phyloP scores from a whole-genome alignment of 2,329 filamentous ascomycete species.

The Zasmidium citrigriseum region DNA sequence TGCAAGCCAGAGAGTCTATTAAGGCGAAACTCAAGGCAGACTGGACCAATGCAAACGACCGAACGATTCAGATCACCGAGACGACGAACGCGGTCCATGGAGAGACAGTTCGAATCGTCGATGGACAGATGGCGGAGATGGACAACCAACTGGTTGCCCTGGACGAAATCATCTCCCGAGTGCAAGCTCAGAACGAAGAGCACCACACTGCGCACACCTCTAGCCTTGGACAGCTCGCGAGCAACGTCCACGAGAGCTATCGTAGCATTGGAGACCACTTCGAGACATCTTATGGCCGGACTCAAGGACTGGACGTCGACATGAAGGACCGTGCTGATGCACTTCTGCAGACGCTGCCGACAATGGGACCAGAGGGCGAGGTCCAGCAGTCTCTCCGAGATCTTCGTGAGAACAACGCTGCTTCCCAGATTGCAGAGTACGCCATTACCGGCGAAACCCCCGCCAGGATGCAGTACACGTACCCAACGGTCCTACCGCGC shows the following conservation, averaged over 20 bases:
- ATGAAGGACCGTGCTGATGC: conserved; percentile 62
- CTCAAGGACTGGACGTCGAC: conserved; percentile 68
- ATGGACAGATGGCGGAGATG: conserved; percentile 84
- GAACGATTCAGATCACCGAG: conserved; percentile 79
- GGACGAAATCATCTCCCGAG: conserved; percentile 84
- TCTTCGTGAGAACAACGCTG: conserved; percentile 69
- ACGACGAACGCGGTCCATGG: conserved; percentile 86
- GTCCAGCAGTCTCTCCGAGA: conserved; percentile 70
- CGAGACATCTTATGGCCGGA: conserved; percentile 65
- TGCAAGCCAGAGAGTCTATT: conserved; percentile 72
- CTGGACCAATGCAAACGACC: conserved; percentile 76
- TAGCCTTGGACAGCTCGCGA: conserved; percentile 67
- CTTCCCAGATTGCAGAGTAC: conserved; percentile 73
- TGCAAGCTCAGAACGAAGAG: conserved; percentile 74
- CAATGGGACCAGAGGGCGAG: conserved; percentile 55
- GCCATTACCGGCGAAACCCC: conserved; percentile 83
- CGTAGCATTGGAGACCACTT: conserved; percentile 70
- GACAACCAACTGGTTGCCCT: conserved; percentile 85
- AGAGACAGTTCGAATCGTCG: conserved; percentile 85
- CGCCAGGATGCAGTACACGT: conserved; percentile 77
- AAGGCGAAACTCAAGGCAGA: conserved; percentile 84
- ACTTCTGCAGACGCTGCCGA: conserved; percentile 62
- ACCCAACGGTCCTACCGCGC: conserved; percentile 73
- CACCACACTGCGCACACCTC: conserved; percentile 70
- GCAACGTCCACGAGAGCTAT: conserved; percentile 72